Conservation (phyloP, 1,284 basidiomycete genomes). For the Peniophora sp. region DNA sequence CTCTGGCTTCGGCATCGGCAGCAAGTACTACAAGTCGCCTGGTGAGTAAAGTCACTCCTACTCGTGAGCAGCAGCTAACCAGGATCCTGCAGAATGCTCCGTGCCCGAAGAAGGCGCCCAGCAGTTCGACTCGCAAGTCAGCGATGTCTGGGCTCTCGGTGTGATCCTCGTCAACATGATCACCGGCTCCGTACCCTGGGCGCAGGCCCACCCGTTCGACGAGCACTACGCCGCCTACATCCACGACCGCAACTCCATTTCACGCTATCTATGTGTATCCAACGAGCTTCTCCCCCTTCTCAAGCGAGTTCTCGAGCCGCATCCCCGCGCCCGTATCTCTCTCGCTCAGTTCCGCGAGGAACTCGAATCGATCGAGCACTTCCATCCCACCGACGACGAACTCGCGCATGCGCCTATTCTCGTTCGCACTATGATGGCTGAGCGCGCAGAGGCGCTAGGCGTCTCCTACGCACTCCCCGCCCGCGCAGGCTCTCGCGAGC, state of each 20-base stretch:
- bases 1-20: background rate
- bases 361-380: background rate
- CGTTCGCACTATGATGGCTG: too few species aligned
- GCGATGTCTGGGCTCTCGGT: slow-evolving; percentile 1
- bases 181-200: background rate
- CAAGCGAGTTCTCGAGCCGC: background rate
- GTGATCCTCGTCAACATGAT: background rate
- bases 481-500: background rate
- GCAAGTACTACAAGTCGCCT: background rate
- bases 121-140: background rate
- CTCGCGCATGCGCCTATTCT: background rate
- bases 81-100: background rate
- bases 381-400: background rate
- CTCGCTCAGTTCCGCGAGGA: background rate
- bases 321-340: background rate
- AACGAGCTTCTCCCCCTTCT: background rate
- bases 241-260: background rate
- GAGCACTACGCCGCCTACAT: background rate
- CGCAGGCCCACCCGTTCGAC: background rate
- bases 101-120: background rate
- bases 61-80: too few species aligned
- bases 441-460: background rate
- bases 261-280: background rate
- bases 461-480: background rate
- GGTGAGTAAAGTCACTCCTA: background rate